A percentile compares a stretch with the other conserved stretches of the same genome.
Conservation (phyloP, 139 green algal species). For the Micractinium sp. region DNA sequence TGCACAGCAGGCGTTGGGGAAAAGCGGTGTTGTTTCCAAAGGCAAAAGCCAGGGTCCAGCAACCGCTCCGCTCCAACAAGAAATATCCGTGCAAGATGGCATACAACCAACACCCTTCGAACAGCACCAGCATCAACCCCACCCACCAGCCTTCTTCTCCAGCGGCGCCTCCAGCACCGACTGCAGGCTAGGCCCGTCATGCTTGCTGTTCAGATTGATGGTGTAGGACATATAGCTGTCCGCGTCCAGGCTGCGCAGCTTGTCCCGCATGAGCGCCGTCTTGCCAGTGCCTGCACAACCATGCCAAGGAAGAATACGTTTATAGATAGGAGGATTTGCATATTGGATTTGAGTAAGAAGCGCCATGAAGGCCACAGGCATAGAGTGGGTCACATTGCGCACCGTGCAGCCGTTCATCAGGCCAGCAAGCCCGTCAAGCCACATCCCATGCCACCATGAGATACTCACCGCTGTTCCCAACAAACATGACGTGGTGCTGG, state of each 20-base stretch:
- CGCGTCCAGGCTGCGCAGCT: conserved; percentile 83
- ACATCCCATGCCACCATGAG: background rate
- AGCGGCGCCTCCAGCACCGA: conserved; percentile 80
- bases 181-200: conserved; percentile 82
- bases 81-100: too few relatives aligned
- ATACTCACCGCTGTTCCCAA: conserved; percentile 76
- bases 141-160: conserved; percentile 78
- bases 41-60: too few relatives aligned
- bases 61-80: too few relatives aligned
- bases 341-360: too few relatives aligned
- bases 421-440: too few relatives aligned
- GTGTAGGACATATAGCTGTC: conserved; percentile 63
- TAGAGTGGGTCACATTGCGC: too few relatives aligned
- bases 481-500: conserved; percentile 92
- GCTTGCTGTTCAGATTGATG: conserved; percentile 92
- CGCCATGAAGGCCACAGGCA: background rate
- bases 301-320: too few relatives aligned
- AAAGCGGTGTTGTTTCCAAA: too few relatives aligned
- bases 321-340: too few relatives aligned
- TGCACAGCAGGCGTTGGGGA: background rate
- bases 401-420: background rate
- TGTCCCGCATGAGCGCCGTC: conserved; percentile 87
- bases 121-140: background rate
- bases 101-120: background rate
- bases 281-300: conserved; percentile 78